These are phyloP conservation scores for Choanephora cucurbitarum DNA, from an alignment of 371 early-diverging fungal species.

Conservation along the genomic window DNA sequence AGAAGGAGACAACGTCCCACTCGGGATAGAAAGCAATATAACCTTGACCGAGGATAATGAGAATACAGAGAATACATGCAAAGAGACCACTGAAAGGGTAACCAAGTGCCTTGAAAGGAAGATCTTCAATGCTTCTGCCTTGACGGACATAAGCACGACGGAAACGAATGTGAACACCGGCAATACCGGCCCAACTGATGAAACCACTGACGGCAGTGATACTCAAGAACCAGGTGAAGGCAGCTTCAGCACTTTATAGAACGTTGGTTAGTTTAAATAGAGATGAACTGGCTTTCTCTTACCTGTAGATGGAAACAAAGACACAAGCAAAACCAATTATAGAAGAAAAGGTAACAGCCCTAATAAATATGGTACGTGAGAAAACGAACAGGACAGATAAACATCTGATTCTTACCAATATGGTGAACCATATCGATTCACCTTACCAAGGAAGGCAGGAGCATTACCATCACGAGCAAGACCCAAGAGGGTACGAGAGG, in stretches of 20 bases:
- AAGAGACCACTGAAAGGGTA: constrained; percentile 73
- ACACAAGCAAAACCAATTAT: constrained; percentile 58
- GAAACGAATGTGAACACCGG: constrained; percentile 81
- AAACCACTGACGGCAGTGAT: constrained; percentile 78
- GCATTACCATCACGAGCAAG: constrained; percentile 69
- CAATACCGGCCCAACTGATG: constrained; percentile 78
- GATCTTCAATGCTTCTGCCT: constrained; percentile 60
- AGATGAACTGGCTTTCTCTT: no score
- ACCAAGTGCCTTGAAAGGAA: constrained; percentile 73
- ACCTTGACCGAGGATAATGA: constrained; percentile 66
- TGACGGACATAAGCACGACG: constrained; percentile 77
- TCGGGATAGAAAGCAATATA: constrained; percentile 33
- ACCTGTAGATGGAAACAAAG: constrained; percentile 53
- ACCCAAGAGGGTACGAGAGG: constrained; percentile 66
- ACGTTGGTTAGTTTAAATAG: no score
- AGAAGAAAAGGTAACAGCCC: constrained; percentile 56
- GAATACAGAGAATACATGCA: constrained; percentile 43
- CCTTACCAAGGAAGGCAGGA: constrained; percentile 52
- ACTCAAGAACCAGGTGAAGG: constrained; percentile 76
- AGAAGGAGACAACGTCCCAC: constrained; percentile 28
- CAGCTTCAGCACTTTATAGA: constrained; percentile 44
- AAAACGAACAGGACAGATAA: neutral
- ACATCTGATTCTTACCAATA: constrained; percentile 15
- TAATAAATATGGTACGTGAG: constrained; percentile 4
- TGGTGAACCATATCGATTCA: constrained; percentile 64